These are phyloP conservation scores for Colletotrichum sp. DNA, from an alignment of 2,329 filamentous ascomycete genomes.

Conservation along the genomic window DNA sequence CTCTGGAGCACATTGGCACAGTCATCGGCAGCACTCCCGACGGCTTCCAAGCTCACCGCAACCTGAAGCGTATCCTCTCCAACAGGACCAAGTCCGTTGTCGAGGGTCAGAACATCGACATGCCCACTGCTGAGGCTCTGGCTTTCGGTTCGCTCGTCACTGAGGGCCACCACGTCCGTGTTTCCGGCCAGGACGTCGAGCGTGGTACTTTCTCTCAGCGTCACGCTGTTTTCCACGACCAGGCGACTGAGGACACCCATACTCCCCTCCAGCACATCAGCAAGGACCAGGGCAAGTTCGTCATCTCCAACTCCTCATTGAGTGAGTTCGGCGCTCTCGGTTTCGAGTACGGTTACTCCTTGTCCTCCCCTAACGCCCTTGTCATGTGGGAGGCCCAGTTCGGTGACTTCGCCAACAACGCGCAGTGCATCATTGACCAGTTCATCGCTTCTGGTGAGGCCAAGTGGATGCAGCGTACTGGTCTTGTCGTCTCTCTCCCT, in stretches of 20 bases:
- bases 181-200: constrained; percentile 98
- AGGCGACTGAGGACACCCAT: constrained; percentile 91
- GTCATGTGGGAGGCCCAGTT: constrained; percentile 99
- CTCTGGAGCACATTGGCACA: constrained; percentile 81
- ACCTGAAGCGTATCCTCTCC: constrained; percentile 93
- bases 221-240: constrained; percentile 96
- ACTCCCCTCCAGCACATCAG: constrained; percentile 89
- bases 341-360: constrained; percentile 98
- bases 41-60: constrained; percentile 88
- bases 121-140: constrained; percentile 94
- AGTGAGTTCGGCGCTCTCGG: constrained; percentile 77
- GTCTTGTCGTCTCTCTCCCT: constrained; percentile 93
- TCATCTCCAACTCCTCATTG: constrained; percentile 94
- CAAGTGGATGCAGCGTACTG: constrained; percentile 98
- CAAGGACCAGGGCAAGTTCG: constrained; percentile 92
- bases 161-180: constrained; percentile 95
- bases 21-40: constrained; percentile 81
- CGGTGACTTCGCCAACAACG: constrained; percentile 99
- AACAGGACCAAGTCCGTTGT: constrained; percentile 90
- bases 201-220: constrained; percentile 99
- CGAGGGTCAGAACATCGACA: constrained; percentile 95
- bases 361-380: constrained; percentile 94
- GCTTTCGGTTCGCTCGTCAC: constrained; percentile 90
- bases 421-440: constrained; percentile 98
- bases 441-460: constrained; percentile 97